Base-by-base conservation (phyloP, 768 basidiomycete genomes). In the Rhodotorula kratochvilovae region DNA sequence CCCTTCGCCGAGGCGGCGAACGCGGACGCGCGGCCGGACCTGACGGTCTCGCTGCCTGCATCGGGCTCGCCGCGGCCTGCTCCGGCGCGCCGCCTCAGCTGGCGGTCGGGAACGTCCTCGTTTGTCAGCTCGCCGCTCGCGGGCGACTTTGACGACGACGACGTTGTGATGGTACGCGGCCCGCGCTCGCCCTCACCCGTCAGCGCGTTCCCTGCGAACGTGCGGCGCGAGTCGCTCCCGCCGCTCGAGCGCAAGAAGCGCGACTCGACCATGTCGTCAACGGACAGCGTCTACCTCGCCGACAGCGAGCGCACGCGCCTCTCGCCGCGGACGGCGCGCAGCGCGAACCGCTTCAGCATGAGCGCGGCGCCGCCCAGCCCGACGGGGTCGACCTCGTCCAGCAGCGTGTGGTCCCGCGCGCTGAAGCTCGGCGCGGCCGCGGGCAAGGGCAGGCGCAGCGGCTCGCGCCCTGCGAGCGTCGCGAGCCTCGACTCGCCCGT, bases 221-320 rank as follows among this genome's bases (percentile, higher is more conserved):
- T 58, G 25, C 60, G 64, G 17, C 64, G 65, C 45, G 70, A 62
- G 36, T n/a, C 60, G 23, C 55, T 67, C 5, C 70, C 70, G 2
- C 65, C 65, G 25, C 48, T 71, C 48, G 65, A 71, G 29, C 10
- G 19, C 31, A 65, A 65, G 56, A 65, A 48, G 56, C 64, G 64
- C 43, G 46, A 55, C 45, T 57, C 64, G 56, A 50, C 55, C 19
- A 39, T 35, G 55, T 36, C 64, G 23, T 66, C 64, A 8, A 11
- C 56, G 7, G 51, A 50, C 16, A 65, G 66, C 56, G 51, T 35
- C 53, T 71, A 71, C 50, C 35, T 63, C 57, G 70, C 61, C 29
- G 70, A 71, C 33, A 66, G 51, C 25, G 70, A 71, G 45, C 60
- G 65, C 21, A 13, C 55, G 56, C 31, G 55, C 13, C 0, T 48